Evolutionary conservation across 2,329 filamentous ascomycete genomes (phyloP).

Genomic region (Xylaria digitata): DNA sequence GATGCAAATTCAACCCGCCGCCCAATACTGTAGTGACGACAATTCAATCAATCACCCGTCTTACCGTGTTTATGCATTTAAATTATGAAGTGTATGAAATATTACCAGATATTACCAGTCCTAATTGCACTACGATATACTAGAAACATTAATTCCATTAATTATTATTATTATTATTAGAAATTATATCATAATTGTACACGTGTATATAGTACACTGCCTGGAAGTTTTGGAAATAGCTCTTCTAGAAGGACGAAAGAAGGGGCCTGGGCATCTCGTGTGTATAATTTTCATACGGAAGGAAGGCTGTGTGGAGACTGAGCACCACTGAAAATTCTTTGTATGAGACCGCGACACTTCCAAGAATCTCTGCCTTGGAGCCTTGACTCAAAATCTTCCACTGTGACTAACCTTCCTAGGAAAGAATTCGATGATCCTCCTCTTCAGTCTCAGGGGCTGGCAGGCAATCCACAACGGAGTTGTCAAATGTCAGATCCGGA

Average conservation of each 20-base stretch:
- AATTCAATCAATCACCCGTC: slow-evolving; percentile 8
- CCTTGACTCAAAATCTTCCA: slow-evolving; percentile 19
- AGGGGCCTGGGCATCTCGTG: not conserved
- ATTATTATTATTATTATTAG: not conserved
- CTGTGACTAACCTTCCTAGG: not conserved
- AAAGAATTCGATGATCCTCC: not conserved
- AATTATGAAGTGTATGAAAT: not conserved
- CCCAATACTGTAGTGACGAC: slow-evolving; percentile 14
- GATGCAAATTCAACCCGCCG: slow-evolving; percentile 7
- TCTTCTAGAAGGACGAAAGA: slow-evolving; percentile 17
- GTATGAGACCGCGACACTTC: not conserved
- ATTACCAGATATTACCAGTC: no score
- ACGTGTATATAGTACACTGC: no score
- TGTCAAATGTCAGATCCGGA: slow-evolving; percentile 28
- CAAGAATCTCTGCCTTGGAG: not conserved
- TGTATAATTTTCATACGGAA: no score
- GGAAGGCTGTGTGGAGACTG: slow-evolving; percentile 7
- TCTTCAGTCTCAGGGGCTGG: slow-evolving; percentile 28
- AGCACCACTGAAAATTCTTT: slow-evolving; percentile 14
- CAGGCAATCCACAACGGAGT: slow-evolving; percentile 16
- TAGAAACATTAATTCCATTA: not conserved
- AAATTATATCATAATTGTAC: not conserved
- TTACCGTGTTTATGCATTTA: slow-evolving; percentile 1
- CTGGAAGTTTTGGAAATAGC: not conserved
- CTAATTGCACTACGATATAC: slow-evolving; percentile 9